phyloP scores from a whole-genome alignment of 2,329 filamentous ascomycete genomes.

The Apiospora kogelbergensis region DNA sequence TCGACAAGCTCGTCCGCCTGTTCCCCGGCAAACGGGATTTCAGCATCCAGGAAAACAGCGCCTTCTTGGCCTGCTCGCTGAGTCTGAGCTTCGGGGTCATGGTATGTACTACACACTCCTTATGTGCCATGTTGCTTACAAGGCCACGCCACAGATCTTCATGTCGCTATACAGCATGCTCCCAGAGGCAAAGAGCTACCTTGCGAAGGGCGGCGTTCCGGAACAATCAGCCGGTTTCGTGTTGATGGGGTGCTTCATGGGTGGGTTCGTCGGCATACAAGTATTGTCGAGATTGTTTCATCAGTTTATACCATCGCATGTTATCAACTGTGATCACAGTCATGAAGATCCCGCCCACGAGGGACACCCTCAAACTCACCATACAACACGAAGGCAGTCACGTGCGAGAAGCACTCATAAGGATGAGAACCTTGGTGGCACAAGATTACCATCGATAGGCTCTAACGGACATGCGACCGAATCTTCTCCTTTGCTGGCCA shows the following conservation, averaged over 20 bases:
- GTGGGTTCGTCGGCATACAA: constrained; percentile 75
- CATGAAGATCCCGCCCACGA: constrained; percentile 55
- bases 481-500: constrained; percentile 48
- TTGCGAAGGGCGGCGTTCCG: constrained; percentile 67
- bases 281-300: constrained; percentile 71
- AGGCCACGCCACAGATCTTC: constrained; percentile 64
- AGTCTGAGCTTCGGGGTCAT: constrained; percentile 96
- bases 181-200: constrained; percentile 78
- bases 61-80: constrained; percentile 82
- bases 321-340: constrained; percentile 77
- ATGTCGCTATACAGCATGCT: constrained; percentile 92
- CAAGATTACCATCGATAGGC: constrained; percentile 14
- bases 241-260: constrained; percentile 68
- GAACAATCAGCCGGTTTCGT: constrained; percentile 67
- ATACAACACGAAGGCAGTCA: constrained; percentile 20
- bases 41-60: constrained; percentile 84
- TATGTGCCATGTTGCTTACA: neutral
- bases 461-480: constrained; percentile 34
- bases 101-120: constrained; percentile 52
- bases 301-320: constrained; percentile 72
- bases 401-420: constrained; percentile 25
- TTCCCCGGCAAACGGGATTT: constrained; percentile 77
- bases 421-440: constrained; percentile 13
- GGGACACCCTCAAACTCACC: constrained; percentile 25
- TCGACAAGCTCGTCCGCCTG: constrained; percentile 74